phyloP scores from a whole-genome alignment of 192 early-diverging fungal species.

The Pilobolus umbonatus region DNA sequence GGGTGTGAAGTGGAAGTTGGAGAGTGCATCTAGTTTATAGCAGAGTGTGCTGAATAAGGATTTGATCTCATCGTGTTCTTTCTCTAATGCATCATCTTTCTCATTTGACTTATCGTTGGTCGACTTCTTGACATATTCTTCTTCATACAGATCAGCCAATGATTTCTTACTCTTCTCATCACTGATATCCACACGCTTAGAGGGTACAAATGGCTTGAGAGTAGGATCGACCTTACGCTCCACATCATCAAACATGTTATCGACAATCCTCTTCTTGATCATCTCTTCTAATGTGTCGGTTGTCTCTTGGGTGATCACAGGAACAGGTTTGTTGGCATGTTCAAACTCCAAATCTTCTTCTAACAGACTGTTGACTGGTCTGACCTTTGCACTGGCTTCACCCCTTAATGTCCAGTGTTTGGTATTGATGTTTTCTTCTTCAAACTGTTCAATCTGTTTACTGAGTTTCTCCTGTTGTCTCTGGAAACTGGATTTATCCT shows the following conservation, averaged over 20 bases:
- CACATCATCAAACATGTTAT: conserved; percentile 89
- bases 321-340: conserved; percentile 85
- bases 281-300: conserved; percentile 87
- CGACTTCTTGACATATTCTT: conserved; percentile 72
- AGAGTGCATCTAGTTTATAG: conserved; percentile 83
- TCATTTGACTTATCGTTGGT: conserved; percentile 53
- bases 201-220: conserved; percentile 64
- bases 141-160: conserved; percentile 89
- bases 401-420: conserved; percentile 91
- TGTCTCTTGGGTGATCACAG: conserved; percentile 88
- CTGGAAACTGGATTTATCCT: conserved; percentile 74
- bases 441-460: conserved; percentile 75
- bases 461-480: conserved; percentile 65
- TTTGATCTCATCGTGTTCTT: conserved; percentile 80
- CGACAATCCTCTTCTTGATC: conserved; percentile 90
- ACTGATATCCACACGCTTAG: conserved; percentile 71
- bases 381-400: conserved; percentile 72
- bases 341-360: conserved; percentile 94
- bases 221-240: conserved; percentile 81
- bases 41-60: conserved; percentile 73
- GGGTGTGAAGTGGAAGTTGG: conserved; percentile 92
- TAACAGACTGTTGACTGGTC: conserved; percentile 90
- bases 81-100: conserved; percentile 70
- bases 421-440: conserved; percentile 74
- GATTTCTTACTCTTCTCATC: conserved; percentile 85